phyloP scores from a whole-genome alignment of 495 filamentous ascomycete genomes.

The Aspergillus nidulans region DNA sequence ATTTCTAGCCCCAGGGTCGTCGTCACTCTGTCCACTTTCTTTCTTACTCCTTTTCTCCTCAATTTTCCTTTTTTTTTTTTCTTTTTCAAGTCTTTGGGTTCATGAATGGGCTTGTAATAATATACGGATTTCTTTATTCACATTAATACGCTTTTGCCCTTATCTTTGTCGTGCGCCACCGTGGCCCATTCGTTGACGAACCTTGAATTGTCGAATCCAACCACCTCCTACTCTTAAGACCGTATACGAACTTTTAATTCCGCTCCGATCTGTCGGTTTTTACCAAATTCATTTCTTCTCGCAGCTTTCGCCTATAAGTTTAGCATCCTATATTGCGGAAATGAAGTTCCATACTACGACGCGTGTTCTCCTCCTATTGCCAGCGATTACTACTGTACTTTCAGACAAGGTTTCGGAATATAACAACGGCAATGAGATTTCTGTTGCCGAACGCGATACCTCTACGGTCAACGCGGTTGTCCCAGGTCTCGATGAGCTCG shows the following conservation, averaged over 20 bases:
- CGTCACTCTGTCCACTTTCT: slow-evolving; percentile 3
- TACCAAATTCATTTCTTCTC: neutral
- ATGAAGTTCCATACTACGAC: slow-evolving; percentile 35
- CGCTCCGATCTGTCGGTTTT: neutral
- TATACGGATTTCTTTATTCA: neutral
- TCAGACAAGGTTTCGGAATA: slow-evolving; percentile 17
- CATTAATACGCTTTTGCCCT: neutral
- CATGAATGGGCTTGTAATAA: neutral
- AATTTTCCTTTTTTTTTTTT: neutral
- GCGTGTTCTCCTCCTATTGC: slow-evolving; percentile 33
- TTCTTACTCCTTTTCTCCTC: neutral
- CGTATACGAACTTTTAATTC: slow-evolving; percentile 1
- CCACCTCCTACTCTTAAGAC: neutral
- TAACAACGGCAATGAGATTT: slow-evolving; percentile 14
- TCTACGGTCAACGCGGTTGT: slow-evolving; percentile 17
- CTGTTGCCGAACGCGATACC: slow-evolving; percentile 19
- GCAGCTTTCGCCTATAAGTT: neutral
- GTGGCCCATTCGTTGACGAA: slow-evolving; percentile 1
- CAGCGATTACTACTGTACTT: slow-evolving; percentile 30
- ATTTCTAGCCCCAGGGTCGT: neutral
- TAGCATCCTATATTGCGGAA: slow-evolving; percentile 7
- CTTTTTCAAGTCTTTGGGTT: neutral
- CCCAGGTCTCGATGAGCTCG: slow-evolving; percentile 13
- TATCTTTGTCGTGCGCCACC: neutral
- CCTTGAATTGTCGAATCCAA: neutral